Percentiles rank a stretch among this genome's conserved stretches.
Conservation (phyloP, 2,329 filamentous ascomycete genomes). For the Sporothrix sp. region DNA sequence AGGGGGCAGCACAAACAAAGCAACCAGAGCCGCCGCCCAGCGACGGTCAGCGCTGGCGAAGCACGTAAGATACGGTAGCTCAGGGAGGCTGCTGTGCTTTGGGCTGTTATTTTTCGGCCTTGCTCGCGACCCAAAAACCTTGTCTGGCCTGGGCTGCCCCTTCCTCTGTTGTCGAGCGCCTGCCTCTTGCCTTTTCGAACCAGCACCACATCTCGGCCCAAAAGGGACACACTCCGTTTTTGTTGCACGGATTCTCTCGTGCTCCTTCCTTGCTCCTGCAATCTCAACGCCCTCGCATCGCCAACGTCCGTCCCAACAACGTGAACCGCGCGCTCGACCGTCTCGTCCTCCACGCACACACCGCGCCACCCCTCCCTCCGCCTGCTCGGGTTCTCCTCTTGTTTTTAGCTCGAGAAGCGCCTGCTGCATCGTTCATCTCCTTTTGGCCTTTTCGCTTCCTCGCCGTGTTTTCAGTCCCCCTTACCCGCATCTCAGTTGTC, state of each 20-base stretch:
- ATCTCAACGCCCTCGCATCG: not conserved
- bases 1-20: slow-evolving; percentile 13
- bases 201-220: not conserved
- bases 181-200: slow-evolving; percentile 1
- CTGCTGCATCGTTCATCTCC: not conserved
- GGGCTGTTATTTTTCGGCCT: not conserved
- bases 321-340: not conserved
- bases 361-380: too few species aligned
- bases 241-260: not conserved
- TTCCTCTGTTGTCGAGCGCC: not conserved
- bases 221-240: not conserved
- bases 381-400: slow-evolving; percentile 14
- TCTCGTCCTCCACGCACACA: not conserved
- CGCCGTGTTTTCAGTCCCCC: slow-evolving; percentile 1
- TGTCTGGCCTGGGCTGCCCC: slow-evolving; percentile 2
- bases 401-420: slow-evolving; percentile 7
- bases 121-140: slow-evolving; percentile 6
- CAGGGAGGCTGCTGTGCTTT: not conserved
- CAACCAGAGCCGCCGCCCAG: slow-evolving; percentile 3
- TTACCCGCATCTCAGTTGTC: not conserved
- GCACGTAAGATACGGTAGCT: too few species aligned
- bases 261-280: not conserved
- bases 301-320: not conserved
- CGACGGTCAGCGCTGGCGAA: not conserved
- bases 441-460: not conserved